Evolutionary conservation across 2,329 filamentous ascomycete species (phyloP), one percentile per base, ranked within the genome.

Genomic region (Penicillium sp.): DNA sequence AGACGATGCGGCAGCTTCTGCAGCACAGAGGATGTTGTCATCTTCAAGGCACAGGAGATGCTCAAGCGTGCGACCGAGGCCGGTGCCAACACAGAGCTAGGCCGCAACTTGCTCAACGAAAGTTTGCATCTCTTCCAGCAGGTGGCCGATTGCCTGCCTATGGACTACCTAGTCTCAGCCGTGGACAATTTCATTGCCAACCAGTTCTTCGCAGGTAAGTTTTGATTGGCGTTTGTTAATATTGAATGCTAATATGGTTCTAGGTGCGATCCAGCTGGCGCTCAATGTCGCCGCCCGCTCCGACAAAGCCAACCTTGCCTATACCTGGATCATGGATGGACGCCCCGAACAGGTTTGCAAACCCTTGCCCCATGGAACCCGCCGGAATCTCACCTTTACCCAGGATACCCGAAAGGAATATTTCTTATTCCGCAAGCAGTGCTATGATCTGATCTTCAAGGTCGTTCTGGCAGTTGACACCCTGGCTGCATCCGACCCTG

Each of bases 41-140:
- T 97, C 63, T 99, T 99, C 86, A 97, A 96, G 75, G 94, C 94
- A 0, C 93, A 97, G 71, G 94, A 99, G 73, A 90, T 93, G 66
- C 79, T 97, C 49, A 95, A 96, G 79, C 85, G 91, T 63, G 93
- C 93, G 1, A 86, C 87, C 2, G 92, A 97, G 71, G 85, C 90
- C 45, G 85, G 86, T 9, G 79, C 82, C 4, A 91, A 92, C 67
- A 86, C 86, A 4, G 93, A 92, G 63, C 81, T 86, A 49, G 90
- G 89, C 5, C 86, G 92, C 32, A 86, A 87, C 43, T 78, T 96
- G 34, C 81, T 99, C 21, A 92, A 92, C 63, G 93, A 97, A 71
- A 97, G 92, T 74, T 75, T 97, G 64, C 85, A 87, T 49, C 80
- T 97, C 14, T 97, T 97, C 72, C 85, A 92, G 71, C 88, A 92